phyloP scores from a whole-genome alignment of 495 filamentous ascomycete species.

The Hypoxylon rickii region DNA sequence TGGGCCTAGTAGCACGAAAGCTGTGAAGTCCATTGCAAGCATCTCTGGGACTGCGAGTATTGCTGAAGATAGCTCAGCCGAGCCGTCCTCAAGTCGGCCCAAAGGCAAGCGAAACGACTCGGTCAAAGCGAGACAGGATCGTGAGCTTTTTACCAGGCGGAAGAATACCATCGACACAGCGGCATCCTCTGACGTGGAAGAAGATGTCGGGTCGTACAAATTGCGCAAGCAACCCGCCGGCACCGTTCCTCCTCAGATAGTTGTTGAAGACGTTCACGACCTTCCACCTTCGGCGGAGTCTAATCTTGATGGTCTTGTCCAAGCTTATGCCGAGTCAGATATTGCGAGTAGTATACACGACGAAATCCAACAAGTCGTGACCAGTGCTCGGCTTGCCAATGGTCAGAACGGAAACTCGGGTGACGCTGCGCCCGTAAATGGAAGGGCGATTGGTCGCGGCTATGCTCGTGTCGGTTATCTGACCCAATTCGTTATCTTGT shows the following conservation, averaged over 20 bases:
- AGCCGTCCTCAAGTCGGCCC: conserved; percentile 59
- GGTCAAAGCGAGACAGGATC: conserved; percentile 80
- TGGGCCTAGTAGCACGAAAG: conserved; percentile 83
- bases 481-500: conserved; percentile 87
- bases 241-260: conserved; percentile 62
- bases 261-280: conserved; percentile 72
- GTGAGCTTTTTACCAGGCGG: conserved; percentile 86
- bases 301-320: conserved; percentile 81
- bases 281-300: conserved; percentile 75
- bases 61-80: conserved; percentile 57
- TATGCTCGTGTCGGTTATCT: conserved; percentile 79
- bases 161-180: conserved; percentile 68
- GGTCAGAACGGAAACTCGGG: conserved; percentile 65
- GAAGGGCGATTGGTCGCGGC: conserved; percentile 67
- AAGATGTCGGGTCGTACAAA: conserved; percentile 61
- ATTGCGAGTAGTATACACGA: conserved; percentile 78
- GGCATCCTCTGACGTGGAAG: conserved; percentile 67
- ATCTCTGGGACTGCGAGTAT: conserved; percentile 67
- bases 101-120: conserved; percentile 71
- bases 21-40: conserved; percentile 90
- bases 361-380: conserved; percentile 72
- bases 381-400: conserved; percentile 66
- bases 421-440: conserved; percentile 46
- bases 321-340: conserved; percentile 74
- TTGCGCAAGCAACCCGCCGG: conserved; percentile 69